These are phyloP conservation scores for Cenchrus fungigraminus DNA, from an alignment of 176 grass and related monocot species.

Conservation along the genomic window DNA sequence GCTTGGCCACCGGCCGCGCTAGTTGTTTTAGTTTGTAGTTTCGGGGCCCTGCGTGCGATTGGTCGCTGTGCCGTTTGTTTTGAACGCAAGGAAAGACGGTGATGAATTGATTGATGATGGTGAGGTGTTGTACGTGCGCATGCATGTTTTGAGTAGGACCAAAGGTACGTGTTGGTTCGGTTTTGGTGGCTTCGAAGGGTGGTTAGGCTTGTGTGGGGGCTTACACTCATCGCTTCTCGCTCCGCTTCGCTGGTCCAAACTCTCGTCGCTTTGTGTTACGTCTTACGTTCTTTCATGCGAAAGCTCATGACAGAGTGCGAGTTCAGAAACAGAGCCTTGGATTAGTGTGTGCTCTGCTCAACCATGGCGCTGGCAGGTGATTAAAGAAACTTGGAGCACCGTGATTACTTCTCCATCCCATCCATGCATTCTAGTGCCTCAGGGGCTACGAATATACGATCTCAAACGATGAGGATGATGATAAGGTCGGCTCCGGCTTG, in stretches of 20 bases:
- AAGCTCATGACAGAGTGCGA: not conserved
- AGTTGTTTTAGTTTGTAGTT: not conserved
- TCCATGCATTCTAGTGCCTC: not conserved
- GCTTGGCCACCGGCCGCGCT: not conserved
- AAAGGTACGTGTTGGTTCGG: conserved; percentile 27
- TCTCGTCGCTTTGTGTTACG: not conserved
- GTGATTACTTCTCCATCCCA: not conserved
- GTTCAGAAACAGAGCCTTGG: too few relatives aligned
- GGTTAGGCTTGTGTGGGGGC: conserved; percentile 13
- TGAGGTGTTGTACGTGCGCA: conserved; percentile 31
- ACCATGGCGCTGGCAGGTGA: not conserved
- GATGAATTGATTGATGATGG: not conserved
- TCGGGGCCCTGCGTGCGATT: not conserved
- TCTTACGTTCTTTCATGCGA: not conserved
- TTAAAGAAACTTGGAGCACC: not conserved
- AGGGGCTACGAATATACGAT: too few relatives aligned
- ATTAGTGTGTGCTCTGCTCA: not conserved
- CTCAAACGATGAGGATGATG: not conserved
- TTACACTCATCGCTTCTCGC: not conserved
- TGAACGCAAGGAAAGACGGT: conserved; percentile 46
- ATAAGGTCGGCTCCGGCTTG: not conserved
- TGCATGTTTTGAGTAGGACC: conserved; percentile 44
- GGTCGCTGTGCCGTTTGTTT: conserved; percentile 37
- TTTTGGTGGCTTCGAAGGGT: not conserved
- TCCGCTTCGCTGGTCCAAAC: not conserved